Percentiles rank a stretch among this genome's conserved stretches.
Evolutionary conservation across 2,329 filamentous ascomycete species (phyloP).

Genomic region (Fusarium oxysporum): DNA sequence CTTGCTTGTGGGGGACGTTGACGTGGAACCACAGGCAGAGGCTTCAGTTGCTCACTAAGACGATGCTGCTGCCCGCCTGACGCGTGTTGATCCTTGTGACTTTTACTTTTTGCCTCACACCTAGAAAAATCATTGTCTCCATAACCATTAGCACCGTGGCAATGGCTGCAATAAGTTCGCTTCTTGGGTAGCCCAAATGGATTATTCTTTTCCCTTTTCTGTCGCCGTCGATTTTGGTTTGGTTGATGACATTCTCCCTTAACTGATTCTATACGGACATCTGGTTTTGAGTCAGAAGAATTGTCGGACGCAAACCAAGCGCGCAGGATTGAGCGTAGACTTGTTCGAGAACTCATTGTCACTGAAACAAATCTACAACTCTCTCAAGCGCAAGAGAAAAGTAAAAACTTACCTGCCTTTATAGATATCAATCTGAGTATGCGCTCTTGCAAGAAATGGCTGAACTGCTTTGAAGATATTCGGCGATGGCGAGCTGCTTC

Average conservation of each 20-base stretch:
- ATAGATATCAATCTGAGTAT: background rate
- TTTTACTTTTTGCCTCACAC: background rate
- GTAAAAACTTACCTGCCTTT: constrained; percentile 5
- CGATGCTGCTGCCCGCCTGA: constrained; percentile 12
- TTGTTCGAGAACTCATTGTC: constrained; percentile 23
- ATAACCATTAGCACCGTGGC: background rate
- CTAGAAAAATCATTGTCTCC: background rate
- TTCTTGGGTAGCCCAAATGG: background rate
- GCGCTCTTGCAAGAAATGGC: background rate
- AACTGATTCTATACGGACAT: background rate
- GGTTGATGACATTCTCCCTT: background rate
- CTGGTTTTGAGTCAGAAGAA: constrained; percentile 18
- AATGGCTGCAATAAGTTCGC: background rate
- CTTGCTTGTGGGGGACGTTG: constrained; percentile 25
- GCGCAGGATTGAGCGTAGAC: constrained; percentile 27
- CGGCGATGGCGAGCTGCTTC: constrained; percentile 10
- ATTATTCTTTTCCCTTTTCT: background rate
- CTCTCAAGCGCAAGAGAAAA: background rate
- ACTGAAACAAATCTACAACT: constrained; percentile 4
- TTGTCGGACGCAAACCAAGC: background rate
- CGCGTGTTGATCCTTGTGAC: constrained; percentile 21
- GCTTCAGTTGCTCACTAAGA: constrained; percentile 12
- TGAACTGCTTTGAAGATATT: background rate
- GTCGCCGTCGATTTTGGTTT: background rate
- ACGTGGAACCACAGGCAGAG: constrained; percentile 31